Percentiles rank a stretch among this genome's conserved stretches.
phyloP scores from a whole-genome alignment of 805 yeast genomes.

The Pichia rugopelliculosa region DNA sequence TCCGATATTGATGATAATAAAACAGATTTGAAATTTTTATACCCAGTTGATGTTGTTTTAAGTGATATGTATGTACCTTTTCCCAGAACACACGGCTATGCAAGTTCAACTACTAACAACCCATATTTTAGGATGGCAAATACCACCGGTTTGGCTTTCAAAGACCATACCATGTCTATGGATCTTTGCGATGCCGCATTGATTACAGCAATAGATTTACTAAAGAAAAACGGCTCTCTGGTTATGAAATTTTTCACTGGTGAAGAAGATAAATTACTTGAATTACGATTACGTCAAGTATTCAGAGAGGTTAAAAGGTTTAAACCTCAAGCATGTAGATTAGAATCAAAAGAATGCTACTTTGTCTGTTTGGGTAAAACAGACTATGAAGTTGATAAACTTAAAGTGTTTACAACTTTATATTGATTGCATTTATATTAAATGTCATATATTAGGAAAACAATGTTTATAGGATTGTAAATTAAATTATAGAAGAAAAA shows the following conservation, averaged over 20 bases:
- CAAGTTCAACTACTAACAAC: constrained; percentile 64
- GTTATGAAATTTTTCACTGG: constrained; percentile 87
- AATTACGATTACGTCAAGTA: constrained; percentile 45
- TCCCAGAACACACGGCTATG: constrained; percentile 43
- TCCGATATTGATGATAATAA: neutral
- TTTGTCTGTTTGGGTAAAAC: constrained; percentile 57
- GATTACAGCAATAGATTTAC: constrained; percentile 61
- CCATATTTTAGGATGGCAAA: constrained; percentile 90
- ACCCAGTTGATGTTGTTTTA: constrained; percentile 56
- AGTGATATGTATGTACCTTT: constrained; percentile 80
- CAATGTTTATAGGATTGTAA: neutral
- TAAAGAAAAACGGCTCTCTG: constrained; percentile 63
- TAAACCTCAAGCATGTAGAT: constrained; percentile 78
- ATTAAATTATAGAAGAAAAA: neutral
- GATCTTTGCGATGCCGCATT: constrained; percentile 90
- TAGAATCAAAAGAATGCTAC: constrained; percentile 76
- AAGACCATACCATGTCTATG: constrained; percentile 82
- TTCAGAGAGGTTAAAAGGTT: constrained; percentile 59
- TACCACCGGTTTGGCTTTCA: constrained; percentile 72
- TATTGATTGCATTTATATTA: no score
- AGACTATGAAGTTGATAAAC: constrained; percentile 34
- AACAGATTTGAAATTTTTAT: constrained; percentile 7
- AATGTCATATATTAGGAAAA: neutral
- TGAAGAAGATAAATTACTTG: constrained; percentile 61
- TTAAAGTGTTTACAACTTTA: constrained; percentile 33